Percentiles rank a stretch among this genome's conserved stretches.
phyloP scores from a whole-genome alignment of 2,329 filamentous ascomycete species.

The Hymenoscyphus occultus region DNA sequence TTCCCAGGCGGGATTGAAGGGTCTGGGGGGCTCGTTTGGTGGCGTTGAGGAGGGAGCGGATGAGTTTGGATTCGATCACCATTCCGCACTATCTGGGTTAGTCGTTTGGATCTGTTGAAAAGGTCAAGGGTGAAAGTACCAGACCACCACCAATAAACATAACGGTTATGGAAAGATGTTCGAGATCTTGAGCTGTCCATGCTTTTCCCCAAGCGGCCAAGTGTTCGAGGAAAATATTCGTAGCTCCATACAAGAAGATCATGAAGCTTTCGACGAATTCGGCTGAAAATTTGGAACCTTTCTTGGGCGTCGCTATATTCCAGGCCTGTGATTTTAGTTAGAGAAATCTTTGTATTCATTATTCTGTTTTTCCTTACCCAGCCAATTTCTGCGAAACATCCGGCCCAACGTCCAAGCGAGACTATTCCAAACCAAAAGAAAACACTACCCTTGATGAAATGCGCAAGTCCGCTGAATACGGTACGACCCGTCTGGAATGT shows the following conservation, averaged over 20 bases:
- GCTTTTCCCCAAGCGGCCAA: conserved; percentile 66
- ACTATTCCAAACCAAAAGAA: conserved; percentile 92
- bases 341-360: conserved; percentile 2
- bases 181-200: conserved; percentile 79
- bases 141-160: conserved; percentile 92
- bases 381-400: conserved; percentile 83
- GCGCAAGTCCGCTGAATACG: conserved; percentile 79
- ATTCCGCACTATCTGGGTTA: conserved; percentile 62
- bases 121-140: conserved; percentile 49
- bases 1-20: conserved; percentile 40
- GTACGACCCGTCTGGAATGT: conserved; percentile 56
- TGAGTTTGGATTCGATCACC: conserved; percentile 72
- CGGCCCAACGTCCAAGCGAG: conserved; percentile 85
- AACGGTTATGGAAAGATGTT: conserved; percentile 89
- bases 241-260: conserved; percentile 85
- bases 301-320: conserved; percentile 72
- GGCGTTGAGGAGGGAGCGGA: conserved; percentile 66
- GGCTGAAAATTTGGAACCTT: conserved; percentile 67
- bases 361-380: conserved; percentile 55
- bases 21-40: conserved; percentile 42
- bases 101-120: not conserved
- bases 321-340: conserved; percentile 57
- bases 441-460: conserved; percentile 91
- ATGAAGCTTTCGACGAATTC: conserved; percentile 88
- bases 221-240: conserved; percentile 91